Percentiles rank a stretch among this genome's conserved stretches.
Conservation (phyloP, 179 eudicot species). For the Gypsophila paniculata region DNA sequence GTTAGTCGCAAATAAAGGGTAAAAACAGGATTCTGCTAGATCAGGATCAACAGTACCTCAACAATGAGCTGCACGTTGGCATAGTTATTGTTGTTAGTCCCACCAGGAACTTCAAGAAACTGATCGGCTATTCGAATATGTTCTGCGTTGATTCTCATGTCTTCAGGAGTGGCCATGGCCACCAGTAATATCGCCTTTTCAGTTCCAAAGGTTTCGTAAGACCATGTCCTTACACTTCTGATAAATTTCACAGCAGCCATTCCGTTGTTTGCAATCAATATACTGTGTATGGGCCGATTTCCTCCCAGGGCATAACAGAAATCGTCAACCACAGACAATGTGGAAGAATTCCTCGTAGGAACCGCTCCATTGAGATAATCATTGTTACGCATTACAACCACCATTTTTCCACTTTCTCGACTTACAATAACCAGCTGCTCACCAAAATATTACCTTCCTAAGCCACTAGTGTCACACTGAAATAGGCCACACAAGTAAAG, state of each 20-base stretch:
- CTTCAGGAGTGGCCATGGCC: conserved; percentile 99
- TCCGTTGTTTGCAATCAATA: conserved; percentile 96
- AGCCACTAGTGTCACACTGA: background rate
- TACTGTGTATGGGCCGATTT: conserved; percentile 79
- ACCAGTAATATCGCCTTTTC: conserved; percentile 95
- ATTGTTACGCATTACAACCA: background rate
- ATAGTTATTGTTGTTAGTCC: conserved; percentile 96
- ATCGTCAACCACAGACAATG: conserved; percentile 56
- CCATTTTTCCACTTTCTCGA: background rate
- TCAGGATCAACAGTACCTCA: conserved; percentile 50
- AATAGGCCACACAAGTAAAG: background rate
- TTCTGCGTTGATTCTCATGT: conserved; percentile 98
- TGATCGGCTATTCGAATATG: conserved; percentile 98
- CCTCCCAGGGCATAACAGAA: conserved; percentile 89
- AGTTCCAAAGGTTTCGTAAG: conserved; percentile 92
- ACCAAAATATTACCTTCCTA: background rate
- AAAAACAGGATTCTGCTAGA: conserved; percentile 5
- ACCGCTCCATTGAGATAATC: conserved; percentile 8
- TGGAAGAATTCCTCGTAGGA: conserved; percentile 14
- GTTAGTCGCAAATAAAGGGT: background rate
- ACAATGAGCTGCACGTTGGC: conserved; percentile 99
- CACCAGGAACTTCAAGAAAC: conserved; percentile 99
- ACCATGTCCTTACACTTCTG: conserved; percentile 90
- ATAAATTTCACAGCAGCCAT: conserved; percentile 99
- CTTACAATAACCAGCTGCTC: background rate